A percentile compares a stretch with the other conserved stretches of the same genome.
phyloP scores from a whole-genome alignment of 176 grass and related monocot species.

The Olyra latifolia region DNA sequence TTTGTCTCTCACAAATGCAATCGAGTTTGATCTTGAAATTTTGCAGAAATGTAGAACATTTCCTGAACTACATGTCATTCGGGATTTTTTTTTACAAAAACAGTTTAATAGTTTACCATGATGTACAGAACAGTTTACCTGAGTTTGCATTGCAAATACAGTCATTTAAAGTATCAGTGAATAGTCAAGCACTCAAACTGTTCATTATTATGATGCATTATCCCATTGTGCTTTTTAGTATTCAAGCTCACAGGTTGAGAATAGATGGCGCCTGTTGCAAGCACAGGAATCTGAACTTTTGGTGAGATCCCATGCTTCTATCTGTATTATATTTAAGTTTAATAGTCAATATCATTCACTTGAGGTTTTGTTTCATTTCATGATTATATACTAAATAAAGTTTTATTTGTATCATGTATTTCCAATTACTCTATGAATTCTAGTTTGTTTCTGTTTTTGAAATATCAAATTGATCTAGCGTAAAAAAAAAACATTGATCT shows the following conservation, averaged over 20 bases:
- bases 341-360: slow-evolving; percentile 5
- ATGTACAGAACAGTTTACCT: background rate
- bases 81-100: no score
- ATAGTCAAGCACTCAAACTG: background rate
- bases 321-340: slow-evolving; percentile 9
- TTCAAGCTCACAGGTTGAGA: slow-evolving; percentile 26
- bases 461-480: background rate
- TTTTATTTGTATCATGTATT: background rate
- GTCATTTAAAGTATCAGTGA: background rate
- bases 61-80: no score
- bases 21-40: no score
- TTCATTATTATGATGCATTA: slow-evolving; percentile 14
- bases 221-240: slow-evolving; percentile 34
- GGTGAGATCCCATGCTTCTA: slow-evolving; percentile 41
- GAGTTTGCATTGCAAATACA: background rate
- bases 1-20: no score
- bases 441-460: background rate
- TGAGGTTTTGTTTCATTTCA: background rate
- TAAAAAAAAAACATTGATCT: background rate
- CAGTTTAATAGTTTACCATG: background rate
- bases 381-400: background rate
- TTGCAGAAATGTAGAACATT: no score
- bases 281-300: slow-evolving; percentile 60
- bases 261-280: slow-evolving; percentile 44
- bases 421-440: background rate